Evolutionary conservation across 1,284 basidiomycete genomes (phyloP), one percentile per base, ranked within the genome.

Genomic region (Boletus smithii): DNA sequence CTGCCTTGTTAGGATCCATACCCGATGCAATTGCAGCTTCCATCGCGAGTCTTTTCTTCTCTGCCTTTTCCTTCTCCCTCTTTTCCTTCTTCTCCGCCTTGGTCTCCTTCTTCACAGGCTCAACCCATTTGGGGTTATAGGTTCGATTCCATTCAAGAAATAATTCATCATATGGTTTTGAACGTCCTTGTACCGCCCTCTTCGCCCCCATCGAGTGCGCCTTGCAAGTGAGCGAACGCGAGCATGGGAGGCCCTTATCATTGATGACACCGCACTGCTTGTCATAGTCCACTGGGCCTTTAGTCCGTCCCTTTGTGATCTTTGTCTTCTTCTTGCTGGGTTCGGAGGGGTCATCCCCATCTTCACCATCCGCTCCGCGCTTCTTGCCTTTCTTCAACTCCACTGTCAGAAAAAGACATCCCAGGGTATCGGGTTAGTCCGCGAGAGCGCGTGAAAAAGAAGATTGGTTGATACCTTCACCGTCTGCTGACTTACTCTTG

Each of bases 171-270:
- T 94, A 99, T 2, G 74, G 69, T 41, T 86, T 81, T 0, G 90
- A 90, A 8, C 97, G 88, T 24, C 93, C 93, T 55, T 82, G 78
- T 0, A 99, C 94, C 7, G 90, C 80, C 17, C 97, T 88, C 68
- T 99, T 99, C 22, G 93, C 91, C 26, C 93, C 93, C 88, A 99
- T 97, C 1, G 91, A 89, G 66, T 99, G 95, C 4, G 95, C 94
- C 70, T 99, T 99, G 77, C 95, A 99, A 0, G 95, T 98, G 30
- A 99, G 79, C 11, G 92, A 94, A 33, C 95, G 90, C n/a, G 93
- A 92, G 67, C 95, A 99, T 0, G 91, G 93, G 9, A 93, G 73
- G 37, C 81, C 81, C 66, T 97, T 97, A 72, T 97, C 95, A 71
- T 95, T 98, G 67, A 97, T 95, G 37, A 99, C 95, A 46, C 97